phyloP scores from a whole-genome alignment of 495 filamentous ascomycete species.

The Aspergillus cavernicola region DNA sequence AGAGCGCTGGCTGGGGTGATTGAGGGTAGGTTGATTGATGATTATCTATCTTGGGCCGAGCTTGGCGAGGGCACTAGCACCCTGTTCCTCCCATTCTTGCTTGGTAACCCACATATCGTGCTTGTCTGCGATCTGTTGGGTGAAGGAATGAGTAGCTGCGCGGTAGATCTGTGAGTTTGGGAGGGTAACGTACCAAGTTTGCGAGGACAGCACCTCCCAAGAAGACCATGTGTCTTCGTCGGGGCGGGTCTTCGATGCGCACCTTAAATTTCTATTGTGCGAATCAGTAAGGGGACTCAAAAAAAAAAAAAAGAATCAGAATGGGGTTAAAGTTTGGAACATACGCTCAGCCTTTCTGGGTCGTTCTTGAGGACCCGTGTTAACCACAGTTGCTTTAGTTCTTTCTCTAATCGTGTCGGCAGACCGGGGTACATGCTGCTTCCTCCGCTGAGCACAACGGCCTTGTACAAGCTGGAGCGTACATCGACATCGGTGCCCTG shows the following conservation, averaged over 20 bases:
- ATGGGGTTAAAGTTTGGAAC: slow-evolving; percentile 20
- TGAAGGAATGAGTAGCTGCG: slow-evolving; percentile 15
- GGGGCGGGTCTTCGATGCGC: slow-evolving; percentile 93
- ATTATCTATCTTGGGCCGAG: slow-evolving; percentile 58
- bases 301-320: too few relatives aligned
- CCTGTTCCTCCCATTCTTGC: slow-evolving; percentile 94
- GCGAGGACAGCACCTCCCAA: slow-evolving; percentile 93
- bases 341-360: slow-evolving; percentile 80
- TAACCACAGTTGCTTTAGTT: slow-evolving; percentile 97
- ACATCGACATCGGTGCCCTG: slow-evolving; percentile 95
- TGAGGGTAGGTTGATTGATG: slow-evolving; percentile 23
- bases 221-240: slow-evolving; percentile 98
- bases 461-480: slow-evolving; percentile 88
- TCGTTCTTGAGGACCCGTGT: slow-evolving; percentile 85
- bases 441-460: slow-evolving; percentile 92
- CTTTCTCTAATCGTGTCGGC: slow-evolving; percentile 92
- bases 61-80: slow-evolving; percentile 80
- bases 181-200: slow-evolving; percentile 66
- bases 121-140: slow-evolving; percentile 81
- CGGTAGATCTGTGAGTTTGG: background rate
- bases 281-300: slow-evolving; percentile 28
- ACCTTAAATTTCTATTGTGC: slow-evolving; percentile 88
- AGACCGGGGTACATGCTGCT: slow-evolving; percentile 98
- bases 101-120: slow-evolving; percentile 98
- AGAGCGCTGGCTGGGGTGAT: slow-evolving; percentile 4